Conservation (phyloP, 352 stramenopile species). For the Phytophthora fragariaefolia region DNA sequence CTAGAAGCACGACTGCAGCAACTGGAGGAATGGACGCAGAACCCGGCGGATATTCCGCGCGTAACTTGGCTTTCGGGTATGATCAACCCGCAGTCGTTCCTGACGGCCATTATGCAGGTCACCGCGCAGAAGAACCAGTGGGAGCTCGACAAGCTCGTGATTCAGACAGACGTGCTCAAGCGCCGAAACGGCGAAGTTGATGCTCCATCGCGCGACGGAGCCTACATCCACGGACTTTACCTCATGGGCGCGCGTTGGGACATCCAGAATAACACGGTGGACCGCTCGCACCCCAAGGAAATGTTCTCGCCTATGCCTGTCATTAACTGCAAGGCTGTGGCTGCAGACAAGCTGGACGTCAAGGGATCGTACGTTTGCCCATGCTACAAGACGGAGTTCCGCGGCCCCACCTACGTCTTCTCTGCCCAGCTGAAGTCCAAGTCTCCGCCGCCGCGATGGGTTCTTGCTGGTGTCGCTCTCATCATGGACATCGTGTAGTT, state of each 20-base stretch:
- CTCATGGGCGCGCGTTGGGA: constrained; percentile 98
- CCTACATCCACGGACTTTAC: constrained; percentile 94
- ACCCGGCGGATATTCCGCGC: constrained; percentile 95
- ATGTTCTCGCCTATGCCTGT: constrained; percentile 98
- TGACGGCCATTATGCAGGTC: constrained; percentile 98
- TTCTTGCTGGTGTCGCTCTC: constrained; percentile 95
- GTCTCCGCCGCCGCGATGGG: constrained; percentile 93
- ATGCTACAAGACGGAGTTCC: constrained; percentile 97
- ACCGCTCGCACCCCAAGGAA: constrained; percentile 97
- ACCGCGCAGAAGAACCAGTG: constrained; percentile 97
- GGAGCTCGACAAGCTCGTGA: constrained; percentile 97
- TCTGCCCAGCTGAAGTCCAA: constrained; percentile 98
- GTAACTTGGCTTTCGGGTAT: constrained; percentile 96
- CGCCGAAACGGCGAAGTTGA: constrained; percentile 92
- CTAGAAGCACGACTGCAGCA: constrained; percentile 93
- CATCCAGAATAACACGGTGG: constrained; percentile 90
- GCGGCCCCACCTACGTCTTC: constrained; percentile 97
- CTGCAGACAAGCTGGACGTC: constrained; percentile 94
- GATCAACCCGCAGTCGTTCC: constrained; percentile 97
- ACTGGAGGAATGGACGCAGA: constrained; percentile 97
- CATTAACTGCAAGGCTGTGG: constrained; percentile 97
- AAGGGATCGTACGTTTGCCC: constrained; percentile 96
- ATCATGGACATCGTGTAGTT: constrained; percentile 94
- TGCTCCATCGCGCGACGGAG: constrained; percentile 90
- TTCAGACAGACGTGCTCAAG: constrained; percentile 97